Conservation (phyloP, 306 rosid species). For the Castanea mollissima region DNA sequence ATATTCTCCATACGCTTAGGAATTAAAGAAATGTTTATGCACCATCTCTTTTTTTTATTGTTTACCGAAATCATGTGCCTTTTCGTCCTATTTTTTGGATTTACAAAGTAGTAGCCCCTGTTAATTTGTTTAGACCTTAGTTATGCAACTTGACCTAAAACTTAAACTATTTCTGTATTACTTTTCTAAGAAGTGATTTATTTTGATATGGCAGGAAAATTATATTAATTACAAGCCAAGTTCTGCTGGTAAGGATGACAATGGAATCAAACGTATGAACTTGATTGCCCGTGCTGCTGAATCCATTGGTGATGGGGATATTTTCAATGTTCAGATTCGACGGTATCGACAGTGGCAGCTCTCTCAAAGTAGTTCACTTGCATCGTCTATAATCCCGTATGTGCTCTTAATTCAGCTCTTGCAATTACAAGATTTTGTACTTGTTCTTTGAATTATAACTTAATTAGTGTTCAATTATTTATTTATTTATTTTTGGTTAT, state of each 20-base stretch:
- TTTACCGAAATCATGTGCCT: not conserved
- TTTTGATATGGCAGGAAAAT: constrained; percentile 72
- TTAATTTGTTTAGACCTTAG: constrained; percentile 2
- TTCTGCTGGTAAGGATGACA: constrained; percentile 66
- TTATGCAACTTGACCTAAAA: constrained; percentile 7
- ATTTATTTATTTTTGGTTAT: constrained; percentile 23
- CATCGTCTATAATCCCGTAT: constrained; percentile 85
- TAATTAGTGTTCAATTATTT: constrained; percentile 8
- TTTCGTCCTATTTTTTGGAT: not conserved
- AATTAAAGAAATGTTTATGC: not conserved
- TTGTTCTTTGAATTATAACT: constrained; percentile 7
- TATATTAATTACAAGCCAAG: constrained; percentile 86
- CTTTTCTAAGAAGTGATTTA: not conserved
- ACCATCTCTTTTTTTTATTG: not conserved
- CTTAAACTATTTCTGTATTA: constrained; percentile 9
- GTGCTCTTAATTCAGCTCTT: constrained; percentile 39
- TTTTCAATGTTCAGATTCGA: constrained; percentile 89
- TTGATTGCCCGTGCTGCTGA: constrained; percentile 89
- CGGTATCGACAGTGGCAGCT: constrained; percentile 98
- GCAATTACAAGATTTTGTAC: constrained; percentile 7
- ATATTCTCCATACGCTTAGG: too few relatives aligned
- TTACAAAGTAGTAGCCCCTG: not conserved
- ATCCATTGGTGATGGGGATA: constrained; percentile 91
- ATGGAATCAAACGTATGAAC: constrained; percentile 78
- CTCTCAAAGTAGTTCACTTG: constrained; percentile 75